These are phyloP conservation scores for Citrus medica DNA, from an alignment of 345 rosid species.

Conservation along the genomic window DNA sequence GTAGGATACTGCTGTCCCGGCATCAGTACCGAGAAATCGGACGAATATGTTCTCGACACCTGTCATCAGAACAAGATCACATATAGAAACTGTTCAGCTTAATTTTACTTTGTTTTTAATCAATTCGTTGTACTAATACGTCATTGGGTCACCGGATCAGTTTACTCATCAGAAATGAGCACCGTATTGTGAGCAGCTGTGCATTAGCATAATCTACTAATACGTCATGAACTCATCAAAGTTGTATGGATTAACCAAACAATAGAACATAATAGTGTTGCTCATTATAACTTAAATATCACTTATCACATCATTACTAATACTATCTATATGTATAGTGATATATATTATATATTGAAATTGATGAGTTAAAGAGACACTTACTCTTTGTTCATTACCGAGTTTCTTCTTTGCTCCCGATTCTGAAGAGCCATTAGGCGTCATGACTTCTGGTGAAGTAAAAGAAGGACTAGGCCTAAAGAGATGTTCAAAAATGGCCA, in stretches of 20 bases:
- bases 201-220: too few relatives aligned
- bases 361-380: constrained; percentile 6
- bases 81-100: background rate
- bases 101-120: too few relatives aligned
- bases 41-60: constrained; percentile 39
- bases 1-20: constrained; percentile 79
- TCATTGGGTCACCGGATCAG: too few relatives aligned
- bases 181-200: too few relatives aligned
- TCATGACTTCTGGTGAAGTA: constrained; percentile 40
- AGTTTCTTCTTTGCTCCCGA: constrained; percentile 34
- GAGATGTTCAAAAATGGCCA: constrained; percentile 93
- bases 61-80: constrained; percentile 13
- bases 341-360: background rate
- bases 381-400: constrained; percentile 41
- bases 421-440: constrained; percentile 17
- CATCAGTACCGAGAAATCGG: constrained; percentile 81
- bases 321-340: too few relatives aligned
- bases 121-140: too few relatives aligned
- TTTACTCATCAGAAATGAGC: too few relatives aligned
- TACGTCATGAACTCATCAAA: too few relatives aligned
- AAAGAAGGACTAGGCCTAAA: constrained; percentile 66
- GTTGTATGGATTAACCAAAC: too few relatives aligned
- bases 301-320: too few relatives aligned
- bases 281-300: too few relatives aligned
- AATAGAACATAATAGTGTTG: too few relatives aligned